A percentile compares a stretch with the other conserved stretches of the same genome.
phyloP scores from a whole-genome alignment of 2,329 filamentous ascomycete genomes.

The Penicillium sp. region DNA sequence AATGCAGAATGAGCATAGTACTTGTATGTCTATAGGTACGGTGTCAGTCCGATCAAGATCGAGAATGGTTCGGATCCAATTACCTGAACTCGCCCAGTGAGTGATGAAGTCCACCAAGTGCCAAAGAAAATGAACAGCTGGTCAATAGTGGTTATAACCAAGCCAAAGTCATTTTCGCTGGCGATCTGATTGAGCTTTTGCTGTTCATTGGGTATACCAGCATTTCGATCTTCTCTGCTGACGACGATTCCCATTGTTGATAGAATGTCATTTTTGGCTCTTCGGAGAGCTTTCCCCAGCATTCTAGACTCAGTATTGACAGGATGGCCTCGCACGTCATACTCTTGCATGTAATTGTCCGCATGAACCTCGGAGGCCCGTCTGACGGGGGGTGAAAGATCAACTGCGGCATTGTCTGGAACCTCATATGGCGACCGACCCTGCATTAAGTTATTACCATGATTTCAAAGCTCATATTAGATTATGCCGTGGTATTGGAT shows the following conservation, averaged over 20 bases:
- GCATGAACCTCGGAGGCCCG: constrained; percentile 33
- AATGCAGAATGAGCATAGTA: constrained; percentile 41
- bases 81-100: constrained; percentile 43
- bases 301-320: constrained; percentile 46
- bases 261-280: constrained; percentile 54
- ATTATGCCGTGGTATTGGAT: background rate
- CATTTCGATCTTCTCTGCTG: constrained; percentile 42
- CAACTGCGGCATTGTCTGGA: constrained; percentile 34
- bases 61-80: constrained; percentile 3
- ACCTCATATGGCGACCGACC: constrained; percentile 50
- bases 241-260: constrained; percentile 53
- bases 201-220: constrained; percentile 38
- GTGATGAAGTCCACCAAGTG: constrained; percentile 45
- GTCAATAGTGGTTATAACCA: constrained; percentile 45
- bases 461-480: background rate
- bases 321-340: constrained; percentile 51
- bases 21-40: constrained; percentile 37
- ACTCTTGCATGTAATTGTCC: constrained; percentile 50
- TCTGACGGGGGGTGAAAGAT: constrained; percentile 22
- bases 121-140: constrained; percentile 44
- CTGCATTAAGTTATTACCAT: constrained; percentile 32
- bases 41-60: constrained; percentile 3
- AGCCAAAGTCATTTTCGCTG: constrained; percentile 47
- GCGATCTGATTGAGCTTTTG: constrained; percentile 41
- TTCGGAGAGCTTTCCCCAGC: constrained; percentile 42